Evolutionary conservation across 306 rosid species (phyloP), one percentile per base, ranked within the genome.

Genomic region (peach (Prunus persica)): DNA sequence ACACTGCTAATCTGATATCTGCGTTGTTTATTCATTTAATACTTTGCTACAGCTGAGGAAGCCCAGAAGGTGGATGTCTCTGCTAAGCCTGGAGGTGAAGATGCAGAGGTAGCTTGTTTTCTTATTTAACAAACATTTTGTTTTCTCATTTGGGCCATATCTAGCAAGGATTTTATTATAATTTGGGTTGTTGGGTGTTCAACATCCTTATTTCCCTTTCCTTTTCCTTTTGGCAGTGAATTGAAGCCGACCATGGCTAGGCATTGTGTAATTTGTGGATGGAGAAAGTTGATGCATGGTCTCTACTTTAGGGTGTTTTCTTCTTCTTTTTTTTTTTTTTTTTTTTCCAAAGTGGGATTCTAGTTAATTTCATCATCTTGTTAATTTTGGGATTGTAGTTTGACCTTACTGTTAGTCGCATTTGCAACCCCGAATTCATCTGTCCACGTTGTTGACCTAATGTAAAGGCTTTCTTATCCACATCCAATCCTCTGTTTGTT

Each of bases 21-120:
- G 49, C 41, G 2, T 30, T 19, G 34, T 6, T 28, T 14, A 66
- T 76, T 41, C 30, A 51, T 75, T 3, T 50, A 1, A 25, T 41
- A 54, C 67, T 73, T 25, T 51, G 24, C 25, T 41, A 69, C 81
- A 87, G 87, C 52, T 7, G 91, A 89, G 24, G 93, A 87, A 52
- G 27, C 30, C 15, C 87, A 79, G 65, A 89, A 82, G 89, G 77
- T 57, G 52, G 86, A 84, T 27, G 60, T 78, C 27, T 64, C 85
- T 60, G 77, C 84, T 13, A 79, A 79, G 78, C 80, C 82, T 30
- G 86, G 75, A 71, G 89, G 82, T 72, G 82, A 82, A 62, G 83
- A 79, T 30, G 91, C 86, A 68, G 86, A 87, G 89, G 91, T 89
- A 72, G 67, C 73, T 70, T 74, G 62, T 75, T 62, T 70, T 41